Base-by-base conservation (phyloP, 108 stramenopile species). In the Poteriospumella lacustris region DNA sequence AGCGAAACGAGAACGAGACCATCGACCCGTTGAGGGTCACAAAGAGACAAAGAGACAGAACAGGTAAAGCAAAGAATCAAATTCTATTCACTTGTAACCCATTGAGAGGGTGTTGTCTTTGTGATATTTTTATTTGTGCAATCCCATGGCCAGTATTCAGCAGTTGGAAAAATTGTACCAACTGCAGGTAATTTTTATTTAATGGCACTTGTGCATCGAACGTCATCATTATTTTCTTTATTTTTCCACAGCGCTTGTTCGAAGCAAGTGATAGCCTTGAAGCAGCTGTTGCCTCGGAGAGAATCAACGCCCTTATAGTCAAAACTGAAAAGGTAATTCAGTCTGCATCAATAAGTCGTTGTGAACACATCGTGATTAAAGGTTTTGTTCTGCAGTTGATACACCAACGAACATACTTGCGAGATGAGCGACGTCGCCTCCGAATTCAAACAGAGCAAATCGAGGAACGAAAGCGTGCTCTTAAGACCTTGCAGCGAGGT, bases 121-220 rank as follows among this genome's bases (percentile, higher is more conserved):
- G n/a, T n/a, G n/a, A n/a, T n/a, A n/a, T n/a, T n/a, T n/a, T n/a
- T n/a, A n/a, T n/a, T n/a, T n/a, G n/a, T n/a, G n/a, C n/a, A n/a
- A n/a, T n/a, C n/a, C n/a, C n/a, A 64, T 64, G 60, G 60, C 60
- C 5, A 31, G 33, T 64, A 64, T 64, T 12, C 60, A 64, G 36
- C 60, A 64, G 36, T 24, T 64, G 3, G 60, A 64, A 64, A 64
- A 64, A 24, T 24, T 64, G 24, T 31, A 64, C 9, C 60, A 64
- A 64, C 9, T 64, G 36, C 24, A 12, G 60, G 60, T 64, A 31
- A 33, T 31, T 34, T 9, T 5, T 3, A 34, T 64, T 19, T 34
- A 19, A 12, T 24, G 9, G 3, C 15, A 31, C 36, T n/a, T n/a
- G n/a, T n/a, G n/a, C 15, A 31, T 64, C 31, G 24, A 34, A 3